Base-by-base conservation (phyloP, 2,329 filamentous ascomycete genomes). In the Hypoxylon sp. region DNA sequence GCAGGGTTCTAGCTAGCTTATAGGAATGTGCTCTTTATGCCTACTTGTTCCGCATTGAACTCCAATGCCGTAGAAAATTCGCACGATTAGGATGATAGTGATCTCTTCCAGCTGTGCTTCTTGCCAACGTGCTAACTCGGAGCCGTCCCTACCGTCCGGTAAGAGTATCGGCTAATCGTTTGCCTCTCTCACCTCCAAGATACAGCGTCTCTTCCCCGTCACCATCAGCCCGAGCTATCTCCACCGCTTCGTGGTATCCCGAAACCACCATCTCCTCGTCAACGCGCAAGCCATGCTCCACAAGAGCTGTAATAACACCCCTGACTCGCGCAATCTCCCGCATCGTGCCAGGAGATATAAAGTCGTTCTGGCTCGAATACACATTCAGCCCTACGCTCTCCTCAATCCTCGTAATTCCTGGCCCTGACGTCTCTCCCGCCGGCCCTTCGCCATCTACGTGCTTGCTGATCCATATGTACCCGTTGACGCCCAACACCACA, bases 321-420 rank as follows among this genome's bases (percentile, higher is more conserved):
- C 91, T 86, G 49, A 98, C 85, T 65, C 94, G 86, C 14, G 93
- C 90, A 80, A 99, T 98, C 84, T 98, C 96, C 68, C 90, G 88
- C 84, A 96, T 89, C 14, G 93, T 95, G 53, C 89, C 88, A 1
- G 89, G 82, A 21, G 88, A 83, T 69, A 99, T 94, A 62, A 89
- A 86, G 78, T 98, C 95, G 78, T 99, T 99, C 82, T 98, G 94
- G 77, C 93, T 97, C 60, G 93, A 96, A 81, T 99, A 99, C 73
- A 97, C 93, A 59, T 91, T 92, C 75, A 90, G 89, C 69, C 90
- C 94, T 19, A 96, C 91, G 73, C 85, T 90, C 81, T 99, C 96
- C 79, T 98, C 96, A 78, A 98, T 87, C 71, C 92, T 88, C 58
- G 93, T 97, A 75, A 98, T 93, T 83, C 89, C 77, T 14, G 76